Conservation (phyloP, 306 rosid genomes). For the Lotus japonicus region DNA sequence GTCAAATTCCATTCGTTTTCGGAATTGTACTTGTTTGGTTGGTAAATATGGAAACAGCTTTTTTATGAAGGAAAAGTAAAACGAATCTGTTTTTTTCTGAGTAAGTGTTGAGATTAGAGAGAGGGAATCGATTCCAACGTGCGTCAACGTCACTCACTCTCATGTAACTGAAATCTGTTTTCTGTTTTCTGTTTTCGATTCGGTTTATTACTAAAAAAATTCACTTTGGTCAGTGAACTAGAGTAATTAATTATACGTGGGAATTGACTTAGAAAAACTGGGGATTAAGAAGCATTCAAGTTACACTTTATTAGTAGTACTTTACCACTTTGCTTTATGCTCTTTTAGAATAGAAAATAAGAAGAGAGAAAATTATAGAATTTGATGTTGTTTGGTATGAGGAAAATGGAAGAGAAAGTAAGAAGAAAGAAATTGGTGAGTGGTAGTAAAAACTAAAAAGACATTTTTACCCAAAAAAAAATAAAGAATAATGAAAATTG, state of each 20-base stretch:
- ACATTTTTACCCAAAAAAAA: too few species aligned
- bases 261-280: background rate
- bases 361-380: too few species aligned
- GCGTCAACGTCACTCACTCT: conserved; percentile 23
- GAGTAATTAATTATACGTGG: background rate
- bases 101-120: background rate
- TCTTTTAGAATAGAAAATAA: too few species aligned
- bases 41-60: background rate
- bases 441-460: too few species aligned
- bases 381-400: too few species aligned
- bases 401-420: too few species aligned
- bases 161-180: background rate
- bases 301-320: too few species aligned
- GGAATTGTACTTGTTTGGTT: background rate
- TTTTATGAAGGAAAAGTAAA: background rate
- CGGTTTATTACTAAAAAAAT: background rate
- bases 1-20: conserved; percentile 37
- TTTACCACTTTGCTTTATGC: too few species aligned
- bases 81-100: conserved; percentile 12
- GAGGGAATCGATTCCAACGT: conserved; percentile 19
- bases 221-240: background rate
- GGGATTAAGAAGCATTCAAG: background rate
- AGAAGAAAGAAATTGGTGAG: too few species aligned
- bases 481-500: too few species aligned
- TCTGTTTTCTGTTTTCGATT: background rate